Percentiles rank a stretch among this genome's conserved stretches.
Conservation (phyloP, 192 early-diverging fungal species). For the Cladochytrium replicatum region DNA sequence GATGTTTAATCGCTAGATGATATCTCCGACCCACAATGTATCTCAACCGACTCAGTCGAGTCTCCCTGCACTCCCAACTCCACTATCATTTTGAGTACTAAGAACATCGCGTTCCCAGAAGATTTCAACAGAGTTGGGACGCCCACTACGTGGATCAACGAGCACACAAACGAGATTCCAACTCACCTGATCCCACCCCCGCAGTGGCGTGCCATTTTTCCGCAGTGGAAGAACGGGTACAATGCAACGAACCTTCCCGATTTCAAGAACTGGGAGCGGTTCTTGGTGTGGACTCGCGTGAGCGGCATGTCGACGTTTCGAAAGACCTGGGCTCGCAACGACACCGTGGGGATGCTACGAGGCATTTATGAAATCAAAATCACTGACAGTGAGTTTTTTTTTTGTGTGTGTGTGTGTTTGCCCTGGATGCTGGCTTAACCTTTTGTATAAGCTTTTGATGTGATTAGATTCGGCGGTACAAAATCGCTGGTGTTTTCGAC, state of each 20-base stretch:
- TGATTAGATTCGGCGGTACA: not conserved
- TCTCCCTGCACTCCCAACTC: no score
- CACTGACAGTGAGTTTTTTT: no score
- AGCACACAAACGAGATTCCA: slow-evolving; percentile 20
- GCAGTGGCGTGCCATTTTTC: slow-evolving; percentile 55
- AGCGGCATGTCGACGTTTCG: slow-evolving; percentile 77
- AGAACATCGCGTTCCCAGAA: slow-evolving; percentile 62
- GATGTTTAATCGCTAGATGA: slow-evolving; percentile 24
- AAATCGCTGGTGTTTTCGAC: not conserved
- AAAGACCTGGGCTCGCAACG: slow-evolving; percentile 72
- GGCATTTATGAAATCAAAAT: slow-evolving; percentile 67
- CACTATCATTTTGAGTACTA: not conserved
- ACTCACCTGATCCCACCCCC: slow-evolving; percentile 57
- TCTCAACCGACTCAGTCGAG: not conserved
- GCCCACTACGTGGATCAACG: slow-evolving; percentile 14
- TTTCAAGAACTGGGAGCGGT: slow-evolving; percentile 57
- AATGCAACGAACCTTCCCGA: slow-evolving; percentile 35
- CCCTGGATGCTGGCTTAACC: slow-evolving; percentile 13
- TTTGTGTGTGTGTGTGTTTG: no score
- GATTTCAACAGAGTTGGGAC: slow-evolving; percentile 53
- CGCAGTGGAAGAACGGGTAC: slow-evolving; percentile 15
- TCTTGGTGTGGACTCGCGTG: slow-evolving; percentile 86
- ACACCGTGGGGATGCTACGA: slow-evolving; percentile 35
- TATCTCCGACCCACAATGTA: slow-evolving; percentile 11
- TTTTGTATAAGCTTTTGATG: slow-evolving; percentile 10